Conservation (phyloP, 177 flowering plant species). For the Vitis hybrid region DNA sequence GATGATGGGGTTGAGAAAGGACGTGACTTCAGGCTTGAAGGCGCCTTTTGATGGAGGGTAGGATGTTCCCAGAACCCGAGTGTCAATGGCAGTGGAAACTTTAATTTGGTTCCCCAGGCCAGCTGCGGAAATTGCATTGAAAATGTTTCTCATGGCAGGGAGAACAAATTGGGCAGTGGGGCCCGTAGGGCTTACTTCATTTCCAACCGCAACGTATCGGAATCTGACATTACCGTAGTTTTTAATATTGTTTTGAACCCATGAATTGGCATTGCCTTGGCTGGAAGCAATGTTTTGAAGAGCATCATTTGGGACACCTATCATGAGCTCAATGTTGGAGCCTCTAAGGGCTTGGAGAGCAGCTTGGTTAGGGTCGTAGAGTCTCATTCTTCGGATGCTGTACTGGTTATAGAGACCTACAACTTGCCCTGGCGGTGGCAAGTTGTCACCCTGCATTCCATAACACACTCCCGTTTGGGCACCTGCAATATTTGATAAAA, state of each 20-base stretch:
- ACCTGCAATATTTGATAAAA: not conserved
- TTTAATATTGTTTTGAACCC: conserved; percentile 1
- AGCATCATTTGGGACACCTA: not conserved
- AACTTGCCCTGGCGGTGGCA: conserved; percentile 8
- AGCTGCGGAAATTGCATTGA: not conserved
- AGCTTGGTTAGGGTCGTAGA: conserved; percentile 16
- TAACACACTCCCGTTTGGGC: conserved; percentile 17
- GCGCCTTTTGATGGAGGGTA: conserved; percentile 25
- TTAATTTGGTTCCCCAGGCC: conserved; percentile 11
- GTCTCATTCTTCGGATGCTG: conserved; percentile 18
- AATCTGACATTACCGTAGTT: conserved; percentile 5
- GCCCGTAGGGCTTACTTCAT: not conserved
- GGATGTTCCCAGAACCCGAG: conserved; percentile 2
- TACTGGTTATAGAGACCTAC: conserved; percentile 1
- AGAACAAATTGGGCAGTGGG: not conserved
- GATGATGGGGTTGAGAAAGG: conserved; percentile 21
- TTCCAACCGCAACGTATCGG: conserved; percentile 2
- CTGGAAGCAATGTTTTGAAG: not conserved
- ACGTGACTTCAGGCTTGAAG: conserved; percentile 4
- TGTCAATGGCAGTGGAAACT: conserved; percentile 22
- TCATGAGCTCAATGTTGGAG: conserved; percentile 18
- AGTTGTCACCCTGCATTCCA: conserved; percentile 14
- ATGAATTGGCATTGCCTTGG: not conserved
- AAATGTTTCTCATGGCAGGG: conserved; percentile 1
- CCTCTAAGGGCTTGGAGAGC: conserved; percentile 19